Base-by-base conservation (phyloP, 805 yeast genomes). In the Ogataea trehaloabstinens region DNA sequence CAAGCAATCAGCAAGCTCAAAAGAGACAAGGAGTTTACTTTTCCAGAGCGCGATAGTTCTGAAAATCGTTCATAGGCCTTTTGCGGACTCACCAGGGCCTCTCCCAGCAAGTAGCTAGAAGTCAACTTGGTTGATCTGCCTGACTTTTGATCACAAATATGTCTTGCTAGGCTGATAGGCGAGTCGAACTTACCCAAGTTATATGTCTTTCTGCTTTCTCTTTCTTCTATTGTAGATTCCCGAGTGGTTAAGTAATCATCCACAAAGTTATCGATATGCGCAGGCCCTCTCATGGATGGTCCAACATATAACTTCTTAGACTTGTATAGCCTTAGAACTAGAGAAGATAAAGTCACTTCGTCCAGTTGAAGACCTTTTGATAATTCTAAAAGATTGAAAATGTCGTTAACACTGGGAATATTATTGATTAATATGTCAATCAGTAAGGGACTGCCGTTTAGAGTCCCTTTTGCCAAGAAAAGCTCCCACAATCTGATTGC, bases 1-100 rank as follows among this genome's bases (percentile, higher is more conserved):
- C 82, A 69, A 0, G 83, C 79, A 1, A 65, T 54, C 21, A 83
- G 65, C 19, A 83, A 59, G 0, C 80, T 73, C 3, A 62, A 42
- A 2, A 75, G 42, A 1, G 67, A 60, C n/a, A 36, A 48, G 43
- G 45, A 53, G 22, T 46, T 58, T 40, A 33, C 35, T 34, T 28
- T 32, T 3, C 37, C 25, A 3, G 17, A 17, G 19, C 13, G 8
- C 8, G 56, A 38, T 22, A 52, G 39, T 3, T 41, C 24, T 5
- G 38, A 27, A 42, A 63, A 70, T 19, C 60, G 49, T 1, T 44
- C 36, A 41, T 51, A 63, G 0, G 69, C 53, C 2, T 42, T 41
- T 5, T 46, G 28, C 0, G 73, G 71, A 13, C 59, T 49, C 5
- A 58, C 37, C 4, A 56, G 39, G 0, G 71, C 49, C 45, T 70